phyloP scores from a whole-genome alignment of 345 rosid genomes.

The Chamaenerion angustifolium region DNA sequence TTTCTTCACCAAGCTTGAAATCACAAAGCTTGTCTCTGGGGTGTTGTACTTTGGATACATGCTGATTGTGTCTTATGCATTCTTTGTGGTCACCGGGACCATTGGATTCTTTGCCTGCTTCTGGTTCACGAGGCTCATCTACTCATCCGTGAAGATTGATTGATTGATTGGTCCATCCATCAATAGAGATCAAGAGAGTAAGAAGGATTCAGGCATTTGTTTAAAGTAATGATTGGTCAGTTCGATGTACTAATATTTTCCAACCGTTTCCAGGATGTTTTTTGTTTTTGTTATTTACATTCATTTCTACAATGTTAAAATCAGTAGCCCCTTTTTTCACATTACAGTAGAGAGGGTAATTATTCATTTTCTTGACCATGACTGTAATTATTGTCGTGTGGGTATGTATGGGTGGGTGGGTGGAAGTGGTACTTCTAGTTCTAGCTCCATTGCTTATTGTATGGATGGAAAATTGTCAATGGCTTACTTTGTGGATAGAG shows the following conservation, averaged over 20 bases:
- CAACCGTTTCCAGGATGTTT: constrained; percentile 2
- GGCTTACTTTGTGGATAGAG: no score
- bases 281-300: not conserved
- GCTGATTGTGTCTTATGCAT: constrained; percentile 24
- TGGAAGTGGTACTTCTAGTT: no score
- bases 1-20: constrained; percentile 31
- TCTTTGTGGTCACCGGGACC: constrained; percentile 26
- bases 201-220: not conserved
- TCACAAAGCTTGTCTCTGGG: constrained; percentile 23
- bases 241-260: constrained; percentile 1
- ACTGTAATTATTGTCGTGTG: no score
- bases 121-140: constrained; percentile 28
- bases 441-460: no score
- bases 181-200: not conserved
- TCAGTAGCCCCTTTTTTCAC: not conserved
- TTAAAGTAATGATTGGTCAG: not conserved
- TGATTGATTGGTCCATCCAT: constrained; percentile 1
- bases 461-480: no score
- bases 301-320: not conserved
- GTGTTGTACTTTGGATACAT: constrained; percentile 29
- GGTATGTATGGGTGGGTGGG: no score
- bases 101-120: constrained; percentile 28
- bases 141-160: constrained; percentile 28
- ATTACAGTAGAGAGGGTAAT: no score
- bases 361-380: no score